A percentile compares a stretch with the other conserved stretches of the same genome.
Conservation (phyloP, 2,329 filamentous ascomycete genomes). For the Exophiala phaeomuriformis region DNA sequence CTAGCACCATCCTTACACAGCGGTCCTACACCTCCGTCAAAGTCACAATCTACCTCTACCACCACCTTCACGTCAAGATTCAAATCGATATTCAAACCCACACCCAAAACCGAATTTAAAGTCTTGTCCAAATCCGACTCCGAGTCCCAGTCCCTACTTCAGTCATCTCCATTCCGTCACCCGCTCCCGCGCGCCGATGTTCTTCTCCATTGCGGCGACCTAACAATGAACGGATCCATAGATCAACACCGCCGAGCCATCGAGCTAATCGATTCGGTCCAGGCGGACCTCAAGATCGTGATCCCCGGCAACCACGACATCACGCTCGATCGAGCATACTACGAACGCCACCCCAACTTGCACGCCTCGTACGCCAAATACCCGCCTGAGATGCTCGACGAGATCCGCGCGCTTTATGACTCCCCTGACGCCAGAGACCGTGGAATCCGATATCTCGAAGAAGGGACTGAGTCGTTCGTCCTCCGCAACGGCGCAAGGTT, state of each 20-base stretch:
- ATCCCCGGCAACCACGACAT: constrained; percentile 59
- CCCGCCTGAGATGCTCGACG: constrained; percentile 27
- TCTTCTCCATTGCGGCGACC: constrained; percentile 52
- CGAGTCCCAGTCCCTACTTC: neutral
- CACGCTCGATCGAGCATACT: constrained; percentile 48
- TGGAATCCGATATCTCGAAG: constrained; percentile 50
- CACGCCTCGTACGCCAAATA: constrained; percentile 28
- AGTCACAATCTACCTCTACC: neutral
- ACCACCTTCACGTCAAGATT: neutral
- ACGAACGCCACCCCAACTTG: constrained; percentile 29
- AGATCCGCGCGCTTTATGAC: constrained; percentile 43
- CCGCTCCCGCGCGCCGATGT: constrained; percentile 48
- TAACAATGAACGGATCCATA: constrained; percentile 46
- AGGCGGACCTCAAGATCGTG: constrained; percentile 53
- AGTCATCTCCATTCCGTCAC: constrained; percentile 26
- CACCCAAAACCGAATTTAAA: no score
- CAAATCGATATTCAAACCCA: neutral
- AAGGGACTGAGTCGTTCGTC: constrained; percentile 44
- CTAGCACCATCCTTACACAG: no score
- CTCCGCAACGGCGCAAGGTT: constrained; percentile 45
- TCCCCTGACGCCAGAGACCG: constrained; percentile 38
- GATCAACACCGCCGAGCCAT: constrained; percentile 44
- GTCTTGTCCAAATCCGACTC: neutral
- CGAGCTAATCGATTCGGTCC: constrained; percentile 41
- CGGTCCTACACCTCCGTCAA: neutral